These are phyloP conservation scores for Scolecobasidium constrictum DNA, from an alignment of 2,329 filamentous ascomycete species.

Conservation along the genomic window DNA sequence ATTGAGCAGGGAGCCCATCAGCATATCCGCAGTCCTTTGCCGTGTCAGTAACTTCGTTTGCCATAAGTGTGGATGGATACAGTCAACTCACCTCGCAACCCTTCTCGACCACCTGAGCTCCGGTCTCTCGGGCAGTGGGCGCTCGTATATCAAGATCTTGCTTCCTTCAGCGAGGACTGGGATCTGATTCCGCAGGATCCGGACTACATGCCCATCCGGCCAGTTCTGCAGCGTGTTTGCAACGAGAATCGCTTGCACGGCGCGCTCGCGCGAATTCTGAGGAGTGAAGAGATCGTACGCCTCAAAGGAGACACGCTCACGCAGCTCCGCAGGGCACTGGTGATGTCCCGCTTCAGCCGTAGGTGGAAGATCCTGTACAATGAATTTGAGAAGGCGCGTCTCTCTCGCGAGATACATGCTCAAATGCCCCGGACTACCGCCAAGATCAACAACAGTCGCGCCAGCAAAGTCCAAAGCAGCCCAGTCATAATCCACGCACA, in stretches of 20 bases:
- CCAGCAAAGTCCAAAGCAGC: not conserved
- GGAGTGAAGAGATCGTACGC: conserved; percentile 21
- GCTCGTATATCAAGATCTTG: not conserved
- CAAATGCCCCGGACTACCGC: not conserved
- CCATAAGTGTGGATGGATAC: too few species aligned
- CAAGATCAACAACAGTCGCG: conserved; percentile 1
- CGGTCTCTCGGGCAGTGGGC: too few species aligned
- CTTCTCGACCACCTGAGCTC: too few species aligned
- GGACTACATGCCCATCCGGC: conserved; percentile 8
- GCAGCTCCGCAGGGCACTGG: not conserved
- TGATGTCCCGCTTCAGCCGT: not conserved
- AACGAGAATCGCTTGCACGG: conserved; percentile 21
- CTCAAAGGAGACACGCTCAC: conserved; percentile 13
- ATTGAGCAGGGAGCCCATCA: not conserved
- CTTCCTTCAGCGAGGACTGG: not conserved
- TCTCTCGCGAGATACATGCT: not conserved
- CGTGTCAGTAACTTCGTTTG: too few species aligned
- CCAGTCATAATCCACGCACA: conserved; percentile 3
- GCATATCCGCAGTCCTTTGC: not conserved
- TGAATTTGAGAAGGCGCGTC: conserved; percentile 1
- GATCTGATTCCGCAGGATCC: not conserved
- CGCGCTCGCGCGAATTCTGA: conserved; percentile 14
- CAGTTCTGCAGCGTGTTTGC: conserved; percentile 23
- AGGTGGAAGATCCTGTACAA: conserved; percentile 6
- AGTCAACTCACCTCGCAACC: too few species aligned